Evolutionary conservation across 345 rosid species (phyloP).

Genomic region (Brassica juncea): DNA sequence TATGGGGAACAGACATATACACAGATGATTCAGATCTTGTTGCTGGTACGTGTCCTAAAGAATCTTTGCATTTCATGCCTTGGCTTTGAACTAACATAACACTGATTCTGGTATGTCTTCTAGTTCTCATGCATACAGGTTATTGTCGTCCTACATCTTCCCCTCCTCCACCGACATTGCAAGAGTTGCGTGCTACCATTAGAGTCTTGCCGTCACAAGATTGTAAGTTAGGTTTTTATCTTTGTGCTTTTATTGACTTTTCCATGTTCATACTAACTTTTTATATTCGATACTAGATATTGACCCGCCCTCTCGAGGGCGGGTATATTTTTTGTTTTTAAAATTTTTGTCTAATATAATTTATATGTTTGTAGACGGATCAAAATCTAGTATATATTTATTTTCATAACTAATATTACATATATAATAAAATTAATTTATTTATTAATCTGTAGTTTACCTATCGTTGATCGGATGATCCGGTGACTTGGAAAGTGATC

Average conservation of each 20-base stretch:
- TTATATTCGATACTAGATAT: too few species aligned
- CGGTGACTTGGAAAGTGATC: too few species aligned
- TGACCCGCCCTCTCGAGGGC: too few species aligned
- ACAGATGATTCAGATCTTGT: constrained; percentile 98
- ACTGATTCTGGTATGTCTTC: constrained; percentile 38
- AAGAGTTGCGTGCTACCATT: constrained; percentile 84
- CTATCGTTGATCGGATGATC: too few species aligned
- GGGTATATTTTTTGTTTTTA: too few species aligned
- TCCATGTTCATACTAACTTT: background rate
- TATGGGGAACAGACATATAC: constrained; percentile 98
- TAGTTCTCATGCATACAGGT: constrained; percentile 99
- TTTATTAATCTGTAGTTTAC: too few species aligned
- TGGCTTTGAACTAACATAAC: constrained; percentile 13
- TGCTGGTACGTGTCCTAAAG: constrained; percentile 61
- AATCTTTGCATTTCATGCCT: constrained; percentile 24
- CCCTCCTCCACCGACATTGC: constrained; percentile 93
- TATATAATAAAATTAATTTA: too few species aligned
- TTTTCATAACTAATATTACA: too few species aligned
- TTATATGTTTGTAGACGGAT: too few species aligned
- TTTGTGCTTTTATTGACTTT: background rate
- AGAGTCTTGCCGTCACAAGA: constrained; percentile 87
- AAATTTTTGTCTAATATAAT: too few species aligned
- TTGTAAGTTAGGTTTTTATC: constrained; percentile 53
- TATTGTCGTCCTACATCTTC: constrained; percentile 96
- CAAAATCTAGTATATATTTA: too few species aligned